Evolutionary conservation across 805 yeast genomes (phyloP), one percentile per base, ranked within the genome.

Genomic region (Candida silvatica): DNA sequence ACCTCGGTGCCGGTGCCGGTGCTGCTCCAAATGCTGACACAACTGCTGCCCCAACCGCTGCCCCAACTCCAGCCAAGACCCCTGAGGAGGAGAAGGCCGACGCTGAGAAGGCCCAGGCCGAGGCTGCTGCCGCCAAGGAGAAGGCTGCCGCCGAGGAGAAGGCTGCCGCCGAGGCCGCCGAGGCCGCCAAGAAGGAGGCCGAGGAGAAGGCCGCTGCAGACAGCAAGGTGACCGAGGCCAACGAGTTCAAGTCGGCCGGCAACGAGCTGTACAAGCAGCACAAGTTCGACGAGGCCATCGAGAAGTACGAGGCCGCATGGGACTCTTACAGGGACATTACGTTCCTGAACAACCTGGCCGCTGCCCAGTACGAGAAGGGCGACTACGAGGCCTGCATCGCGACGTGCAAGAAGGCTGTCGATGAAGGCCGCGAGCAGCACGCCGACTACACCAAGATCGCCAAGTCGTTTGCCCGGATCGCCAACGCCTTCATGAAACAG

Each of bases 351-450:
- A 92, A 92, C 69, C 77, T 94, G 52, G 92, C 98, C 27, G 97
- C 99, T 38, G 99, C 98, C 23, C 95, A 92, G 62, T 92, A 62
- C 54, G 99, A 92, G 64, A 86, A 88, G 59, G 95, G 92, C 42
- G 96, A 87, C 52, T 83, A 73, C 51, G 95, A 87, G 38, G 62
- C 78, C 8, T 88, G 95, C 27, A 83, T 92, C 45, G 62, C 69
- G 40, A 85, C 97, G 4, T 80, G 96, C 58, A 64, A 74, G 47
- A 61, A 62, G 33, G 97, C 98, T 18, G 73, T 90, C 43, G 96
- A 85, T 28, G 77, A 83, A 57, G 96, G 96, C 45, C 76, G 95
- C 64, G 90, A 80, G 48, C 51, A 71, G 58, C 83, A 94, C 61
- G 88, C 96, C 12, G 97, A 92, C 59, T 92, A 87, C 63, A 90